Percentiles rank a stretch among this genome's conserved stretches.
Evolutionary conservation across 495 filamentous ascomycete species (phyloP).

Genomic region (Aspergillus wentii): DNA sequence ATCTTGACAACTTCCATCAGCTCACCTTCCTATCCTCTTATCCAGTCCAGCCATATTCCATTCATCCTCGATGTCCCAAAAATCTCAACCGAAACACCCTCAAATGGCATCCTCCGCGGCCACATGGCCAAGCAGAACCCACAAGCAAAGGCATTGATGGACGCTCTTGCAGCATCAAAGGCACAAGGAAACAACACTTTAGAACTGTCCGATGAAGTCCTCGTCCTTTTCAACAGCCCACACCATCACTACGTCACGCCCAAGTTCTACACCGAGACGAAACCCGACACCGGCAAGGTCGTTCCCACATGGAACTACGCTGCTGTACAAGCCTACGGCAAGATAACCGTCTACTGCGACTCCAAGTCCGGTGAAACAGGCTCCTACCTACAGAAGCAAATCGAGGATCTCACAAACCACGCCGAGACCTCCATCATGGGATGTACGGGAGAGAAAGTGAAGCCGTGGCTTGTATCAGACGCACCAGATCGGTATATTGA

Average conservation of each 20-base stretch:
- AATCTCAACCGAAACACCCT: conserved; percentile 16
- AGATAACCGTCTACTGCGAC: conserved; percentile 41
- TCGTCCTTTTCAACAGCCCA: conserved; percentile 49
- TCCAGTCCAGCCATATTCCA: conserved; percentile 53
- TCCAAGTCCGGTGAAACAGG: conserved; percentile 24
- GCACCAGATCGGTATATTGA: conserved; percentile 43
- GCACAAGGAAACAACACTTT: conserved; percentile 6
- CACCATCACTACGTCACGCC: conserved; percentile 54
- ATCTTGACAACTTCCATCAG: conserved; percentile 49
- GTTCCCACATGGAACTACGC: conserved; percentile 61
- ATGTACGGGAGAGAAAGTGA: conserved; percentile 23
- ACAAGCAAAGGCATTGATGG: conserved; percentile 50
- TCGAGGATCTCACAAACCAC: conserved; percentile 40
- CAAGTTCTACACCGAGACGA: conserved; percentile 55
- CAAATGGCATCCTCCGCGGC: conserved; percentile 39
- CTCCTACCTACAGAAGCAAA: conserved; percentile 35
- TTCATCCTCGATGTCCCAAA: conserved; percentile 46
- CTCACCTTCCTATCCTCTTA: conserved; percentile 37
- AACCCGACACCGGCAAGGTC: conserved; percentile 50
- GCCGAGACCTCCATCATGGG: conserved; percentile 47
- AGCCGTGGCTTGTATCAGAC: conserved; percentile 44
- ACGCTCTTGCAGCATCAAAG: conserved; percentile 21
- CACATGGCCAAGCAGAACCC: conserved; percentile 54
- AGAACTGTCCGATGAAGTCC: conserved; percentile 22
- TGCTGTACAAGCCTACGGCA: conserved; percentile 52